Percentiles rank a stretch among this genome's conserved stretches.
Evolutionary conservation across 208 protist species (phyloP).

Genomic region (Leishmania lainsoni): DNA sequence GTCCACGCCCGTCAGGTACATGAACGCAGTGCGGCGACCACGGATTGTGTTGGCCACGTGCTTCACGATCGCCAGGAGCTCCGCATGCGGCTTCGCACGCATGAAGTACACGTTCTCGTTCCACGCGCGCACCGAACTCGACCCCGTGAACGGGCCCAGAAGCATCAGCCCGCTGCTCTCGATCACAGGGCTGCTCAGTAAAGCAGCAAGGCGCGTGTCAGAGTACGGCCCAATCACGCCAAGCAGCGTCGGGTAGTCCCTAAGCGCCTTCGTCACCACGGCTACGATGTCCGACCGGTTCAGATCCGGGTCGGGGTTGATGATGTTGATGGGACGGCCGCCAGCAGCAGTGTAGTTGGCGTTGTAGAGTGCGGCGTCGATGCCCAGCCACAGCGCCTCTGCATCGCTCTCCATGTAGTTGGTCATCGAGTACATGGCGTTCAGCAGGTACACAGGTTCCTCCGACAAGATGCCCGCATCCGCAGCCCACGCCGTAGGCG

Average conservation of each 20-base stretch:
- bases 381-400: constrained; percentile 23
- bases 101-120: constrained; percentile 34
- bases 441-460: constrained; percentile 23
- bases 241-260: constrained; percentile 13
- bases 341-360: constrained; percentile 6
- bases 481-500: neutral
- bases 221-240: constrained; percentile 18
- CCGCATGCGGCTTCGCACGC: constrained; percentile 31
- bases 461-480: neutral
- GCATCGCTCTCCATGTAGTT: constrained; percentile 2
- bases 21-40: constrained; percentile 45
- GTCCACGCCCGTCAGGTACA: constrained; percentile 45
- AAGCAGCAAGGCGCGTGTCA: neutral
- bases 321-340: constrained; percentile 23
- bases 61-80: constrained; percentile 35
- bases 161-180: constrained; percentile 22
- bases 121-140: constrained; percentile 22
- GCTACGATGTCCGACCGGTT: constrained; percentile 1
- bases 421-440: constrained; percentile 18
- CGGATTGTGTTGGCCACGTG: constrained; percentile 34
- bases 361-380: constrained; percentile 30
- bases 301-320: constrained; percentile 1
- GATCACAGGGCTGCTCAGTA: neutral
- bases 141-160: constrained; percentile 33
- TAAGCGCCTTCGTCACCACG: constrained; percentile 7